Percentiles rank a stretch among this genome's conserved stretches.
These are phyloP conservation scores for Ceriops tagal DNA, from an alignment of 345 rosid genomes.

Conservation along the genomic window DNA sequence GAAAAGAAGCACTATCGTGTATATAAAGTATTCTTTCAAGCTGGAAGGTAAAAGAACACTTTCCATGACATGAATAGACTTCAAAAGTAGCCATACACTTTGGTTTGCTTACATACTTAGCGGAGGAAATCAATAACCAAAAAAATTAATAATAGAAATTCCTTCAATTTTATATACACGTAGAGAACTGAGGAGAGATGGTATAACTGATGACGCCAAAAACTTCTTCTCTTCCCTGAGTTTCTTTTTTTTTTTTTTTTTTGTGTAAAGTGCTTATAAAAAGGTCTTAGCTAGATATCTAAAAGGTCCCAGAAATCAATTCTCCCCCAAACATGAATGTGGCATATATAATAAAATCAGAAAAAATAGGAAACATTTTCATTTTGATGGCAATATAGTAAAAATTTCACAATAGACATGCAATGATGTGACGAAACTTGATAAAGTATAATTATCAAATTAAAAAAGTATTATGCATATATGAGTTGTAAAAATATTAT, in stretches of 20 bases:
- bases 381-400: too few relatives aligned
- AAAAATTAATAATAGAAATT: not conserved
- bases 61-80: constrained; percentile 7
- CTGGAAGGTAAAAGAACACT: too few relatives aligned
- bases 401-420: too few relatives aligned
- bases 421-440: too few relatives aligned
- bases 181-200: too few relatives aligned
- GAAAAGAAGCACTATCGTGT: constrained; percentile 1
- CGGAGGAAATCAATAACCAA: not conserved
- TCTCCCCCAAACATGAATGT: too few relatives aligned
- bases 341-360: too few relatives aligned
- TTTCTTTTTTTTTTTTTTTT: not conserved
- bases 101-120: not conserved
- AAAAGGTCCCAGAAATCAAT: not conserved
- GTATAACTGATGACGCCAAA: not conserved
- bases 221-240: not conserved
- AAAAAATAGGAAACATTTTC: too few relatives aligned
- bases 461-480: too few relatives aligned
- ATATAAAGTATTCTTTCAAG: not conserved
- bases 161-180: not conserved
- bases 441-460: too few relatives aligned
- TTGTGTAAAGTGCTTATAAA: not conserved
- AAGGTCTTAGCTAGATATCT: not conserved
- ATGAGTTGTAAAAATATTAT: too few relatives aligned
- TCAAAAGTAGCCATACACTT: constrained; percentile 16